Conservation (phyloP, 2,329 filamentous ascomycete genomes). For the Cryphonectria radicalis region DNA sequence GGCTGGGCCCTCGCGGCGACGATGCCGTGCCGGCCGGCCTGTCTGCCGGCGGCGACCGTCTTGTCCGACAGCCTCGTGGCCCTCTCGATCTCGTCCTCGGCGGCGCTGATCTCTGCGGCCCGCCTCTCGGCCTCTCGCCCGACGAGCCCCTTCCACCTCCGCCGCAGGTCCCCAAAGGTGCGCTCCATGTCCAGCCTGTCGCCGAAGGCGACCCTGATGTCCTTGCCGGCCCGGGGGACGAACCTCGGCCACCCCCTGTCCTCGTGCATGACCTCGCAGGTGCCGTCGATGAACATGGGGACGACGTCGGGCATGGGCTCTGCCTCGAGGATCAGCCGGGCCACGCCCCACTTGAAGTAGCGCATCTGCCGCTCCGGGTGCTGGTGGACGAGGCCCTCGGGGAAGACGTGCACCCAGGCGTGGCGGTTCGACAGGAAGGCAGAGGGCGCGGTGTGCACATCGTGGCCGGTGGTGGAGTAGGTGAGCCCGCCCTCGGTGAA, state of each 20-base stretch:
- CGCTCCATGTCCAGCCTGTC: constrained; percentile 73
- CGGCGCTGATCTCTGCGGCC: constrained; percentile 35
- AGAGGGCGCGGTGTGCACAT: constrained; percentile 72
- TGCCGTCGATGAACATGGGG: constrained; percentile 93
- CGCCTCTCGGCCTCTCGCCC: constrained; percentile 54
- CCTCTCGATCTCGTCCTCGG: constrained; percentile 12
- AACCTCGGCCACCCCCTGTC: constrained; percentile 78
- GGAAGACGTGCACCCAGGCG: constrained; percentile 94
- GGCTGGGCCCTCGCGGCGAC: constrained; percentile 16
- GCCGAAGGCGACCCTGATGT: constrained; percentile 77
- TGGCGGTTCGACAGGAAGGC: constrained; percentile 71
- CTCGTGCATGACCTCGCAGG: constrained; percentile 87
- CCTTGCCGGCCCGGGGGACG: constrained; percentile 74
- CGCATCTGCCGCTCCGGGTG: constrained; percentile 77
- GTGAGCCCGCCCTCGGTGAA: constrained; percentile 53
- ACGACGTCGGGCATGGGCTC: constrained; percentile 87
- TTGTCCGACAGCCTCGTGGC: neutral
- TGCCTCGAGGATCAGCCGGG: constrained; percentile 86
- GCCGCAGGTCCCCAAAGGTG: constrained; percentile 77
- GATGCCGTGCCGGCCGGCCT: constrained; percentile 25
- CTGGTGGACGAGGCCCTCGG: constrained; percentile 93
- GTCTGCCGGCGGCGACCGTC: constrained; percentile 16
- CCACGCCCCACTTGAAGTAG: constrained; percentile 98
- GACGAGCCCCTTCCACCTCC: constrained; percentile 73
- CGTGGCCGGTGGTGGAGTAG: constrained; percentile 69